A percentile compares a stretch with the other conserved stretches of the same genome.
These are phyloP conservation scores for Fusarium odoratissimum DNA, from an alignment of 2,329 filamentous ascomycete species.

Conservation along the genomic window DNA sequence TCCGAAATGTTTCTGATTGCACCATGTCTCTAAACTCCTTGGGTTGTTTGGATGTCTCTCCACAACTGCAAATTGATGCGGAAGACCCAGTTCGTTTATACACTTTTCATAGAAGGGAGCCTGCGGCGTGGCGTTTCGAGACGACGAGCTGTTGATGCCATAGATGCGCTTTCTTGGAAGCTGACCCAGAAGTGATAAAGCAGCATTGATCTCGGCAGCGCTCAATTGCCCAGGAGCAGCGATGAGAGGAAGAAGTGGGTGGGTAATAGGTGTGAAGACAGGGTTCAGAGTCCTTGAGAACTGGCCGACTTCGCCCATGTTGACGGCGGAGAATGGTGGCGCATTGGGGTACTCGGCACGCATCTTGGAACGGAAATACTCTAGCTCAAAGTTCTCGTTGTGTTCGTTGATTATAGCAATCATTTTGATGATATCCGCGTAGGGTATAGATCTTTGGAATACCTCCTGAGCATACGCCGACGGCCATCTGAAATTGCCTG, in stretches of 20 bases:
- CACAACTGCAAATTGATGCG: conserved; percentile 81
- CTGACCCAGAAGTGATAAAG: conserved; percentile 81
- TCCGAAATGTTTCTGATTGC: conserved; percentile 80
- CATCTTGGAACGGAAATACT: conserved; percentile 86
- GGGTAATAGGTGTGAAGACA: conserved; percentile 88
- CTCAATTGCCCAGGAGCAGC: conserved; percentile 88
- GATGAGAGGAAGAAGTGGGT: conserved; percentile 84
- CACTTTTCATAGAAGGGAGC: conserved; percentile 89
- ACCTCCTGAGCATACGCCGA: conserved; percentile 77
- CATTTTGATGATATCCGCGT: conserved; percentile 91
- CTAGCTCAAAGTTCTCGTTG: conserved; percentile 90
- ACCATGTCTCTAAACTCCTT: conserved; percentile 76
- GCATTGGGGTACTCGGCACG: conserved; percentile 74
- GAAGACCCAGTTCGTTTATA: conserved; percentile 85
- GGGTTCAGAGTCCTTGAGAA: conserved; percentile 86
- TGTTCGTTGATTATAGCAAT: conserved; percentile 84
- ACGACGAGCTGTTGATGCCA: conserved; percentile 78
- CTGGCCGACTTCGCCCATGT: conserved; percentile 89
- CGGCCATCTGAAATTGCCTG: conserved; percentile 85
- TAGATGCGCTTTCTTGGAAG: conserved; percentile 84
- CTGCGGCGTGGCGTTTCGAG: conserved; percentile 73
- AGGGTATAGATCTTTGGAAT: conserved; percentile 77
- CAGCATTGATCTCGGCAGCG: conserved; percentile 85
- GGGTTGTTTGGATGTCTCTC: conserved; percentile 75
- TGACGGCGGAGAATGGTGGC: conserved; percentile 83